Evolutionary conservation across 179 eudicot genomes (phyloP), one percentile per base, ranked within the genome.

Genomic region (Actinidia arguta): DNA sequence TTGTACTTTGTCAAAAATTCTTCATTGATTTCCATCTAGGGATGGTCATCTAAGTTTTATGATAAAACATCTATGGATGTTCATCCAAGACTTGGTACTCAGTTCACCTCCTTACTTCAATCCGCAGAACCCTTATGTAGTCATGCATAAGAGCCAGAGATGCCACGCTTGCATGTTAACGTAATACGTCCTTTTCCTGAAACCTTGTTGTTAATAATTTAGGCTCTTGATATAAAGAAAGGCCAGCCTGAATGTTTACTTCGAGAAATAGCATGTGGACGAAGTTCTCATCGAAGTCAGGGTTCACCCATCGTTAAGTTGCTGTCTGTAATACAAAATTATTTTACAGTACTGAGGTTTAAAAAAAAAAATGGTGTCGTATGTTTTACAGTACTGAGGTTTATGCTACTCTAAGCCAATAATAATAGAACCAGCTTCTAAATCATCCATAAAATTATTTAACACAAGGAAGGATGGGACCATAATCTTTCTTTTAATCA

Each of bases 161-260:
- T 11, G n/a, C n/a, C 46, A 42, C 25, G 20, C 6, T 76, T 22
- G 10, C n/a, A 11, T 4, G 4, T 13, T n/a, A 12, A 4, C 13
- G 3, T 42, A n/a, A 12, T 59, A 56, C 13, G n/a, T n/a, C 73
- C 27, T 82, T 82, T 73, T 66, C 56, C 42, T 73, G 50, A 64
- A 75, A 52, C 51, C 51, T 81, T 66, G 24, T 77, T 69, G 62
- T n/a, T 73, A 55, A 18, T 12, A 22, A 24, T n/a, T 67, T 73
- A 86, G 88, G 86, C 72, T 47, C 86, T 86, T 67, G 46, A 83
- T 78, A 54, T 86, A 64, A 67, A 83, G 82, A 80, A 82, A 83
- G 85, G 85, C 69, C 85, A 86, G 68, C 83, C 88, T 54, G 84
- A 78, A 56, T 44, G 46, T 52, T 62, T 86, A 63, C 86, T 86